Evolutionary conservation across 2,329 filamentous ascomycete species (phyloP), one percentile per base, ranked within the genome.

Genomic region (Thielaviopsis musarum): DNA sequence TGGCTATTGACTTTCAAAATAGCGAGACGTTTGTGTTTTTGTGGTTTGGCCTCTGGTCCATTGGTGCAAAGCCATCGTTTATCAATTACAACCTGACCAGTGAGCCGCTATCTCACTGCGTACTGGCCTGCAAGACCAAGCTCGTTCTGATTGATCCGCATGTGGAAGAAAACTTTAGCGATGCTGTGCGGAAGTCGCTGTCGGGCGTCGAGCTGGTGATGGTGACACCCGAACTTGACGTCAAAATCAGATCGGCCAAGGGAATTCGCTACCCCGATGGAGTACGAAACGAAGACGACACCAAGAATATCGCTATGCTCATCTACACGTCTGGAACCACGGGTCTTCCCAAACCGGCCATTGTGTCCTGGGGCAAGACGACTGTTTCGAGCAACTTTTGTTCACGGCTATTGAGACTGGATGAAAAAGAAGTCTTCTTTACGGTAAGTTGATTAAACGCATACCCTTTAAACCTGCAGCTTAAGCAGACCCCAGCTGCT

Each of bases 251-350:
- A 38, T 71, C 74, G 1, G 77, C 74, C 15, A 70, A 77, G 1
- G 74, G 80, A 1, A 67, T 75, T 22, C 77, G 86, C 5, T 76
- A 78, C 38, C 76, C 84, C 13, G 79, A 88, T 69, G 70, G 75
- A 53, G 70, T 75, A 53, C 77, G 83, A 62, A 70, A 72, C 54
- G 76, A 80, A 17, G 69, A 76, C 59, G 70, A 73, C 19, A 66
- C 73, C 6, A 71, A 76, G 7, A 78, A 82, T 61, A 81, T 88
- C 73, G 84, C 81, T 1, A 76, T 85, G 52, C 77, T 95, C 63
- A 91, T 95, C 64, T 94, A 87, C 69, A 94, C 89, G 0, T 89
- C 85, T 30, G 89, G 89, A 19, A 94, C 89, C 0, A 94, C 89
- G 0, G 89, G 89, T 1, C 72, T 94, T 63, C 88, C 89, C 10